These are phyloP conservation scores for Blastobotrys niveus DNA, from an alignment of 1,139 yeast genomes.

Conservation along the genomic window DNA sequence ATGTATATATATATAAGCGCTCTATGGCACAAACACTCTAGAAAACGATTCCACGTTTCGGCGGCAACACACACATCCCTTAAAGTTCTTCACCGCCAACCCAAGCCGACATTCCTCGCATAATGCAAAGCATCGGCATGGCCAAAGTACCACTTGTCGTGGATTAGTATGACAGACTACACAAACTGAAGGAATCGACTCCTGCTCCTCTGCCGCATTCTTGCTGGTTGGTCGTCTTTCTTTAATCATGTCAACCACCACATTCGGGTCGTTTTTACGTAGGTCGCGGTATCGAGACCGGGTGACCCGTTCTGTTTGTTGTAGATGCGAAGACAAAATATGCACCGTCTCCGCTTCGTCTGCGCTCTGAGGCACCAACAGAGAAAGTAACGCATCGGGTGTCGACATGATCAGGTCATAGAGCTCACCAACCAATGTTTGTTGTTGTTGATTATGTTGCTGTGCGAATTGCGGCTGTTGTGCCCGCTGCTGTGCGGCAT, in stretches of 20 bases:
- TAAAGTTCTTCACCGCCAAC: constrained; percentile 68
- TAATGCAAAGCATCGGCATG: constrained; percentile 82
- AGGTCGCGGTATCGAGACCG: constrained; percentile 21
- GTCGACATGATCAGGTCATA: constrained; percentile 24
- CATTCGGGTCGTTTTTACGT: constrained; percentile 16
- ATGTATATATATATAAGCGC: no score
- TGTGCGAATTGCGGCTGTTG: not conserved
- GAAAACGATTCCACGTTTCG: constrained; percentile 51
- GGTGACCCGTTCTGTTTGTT: constrained; percentile 20
- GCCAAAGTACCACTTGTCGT: constrained; percentile 83
- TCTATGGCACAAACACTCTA: constrained; percentile 38
- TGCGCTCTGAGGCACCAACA: constrained; percentile 24
- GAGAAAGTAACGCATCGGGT: constrained; percentile 21
- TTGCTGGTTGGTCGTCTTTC: constrained; percentile 16
- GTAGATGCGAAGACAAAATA: constrained; percentile 22
- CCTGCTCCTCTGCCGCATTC: constrained; percentile 8
- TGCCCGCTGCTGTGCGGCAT: constrained; percentile 6
- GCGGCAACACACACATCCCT: constrained; percentile 83
- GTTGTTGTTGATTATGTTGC: not conserved
- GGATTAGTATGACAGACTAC: constrained; percentile 75
- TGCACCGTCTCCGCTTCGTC: constrained; percentile 24
- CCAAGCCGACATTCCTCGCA: constrained; percentile 79
- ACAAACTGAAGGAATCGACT: no score
- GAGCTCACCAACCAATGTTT: constrained; percentile 16
- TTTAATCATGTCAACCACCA: constrained; percentile 16